These are phyloP conservation scores for Verticillium longisporum DNA, from an alignment of 2,329 filamentous ascomycete genomes.

Conservation along the genomic window DNA sequence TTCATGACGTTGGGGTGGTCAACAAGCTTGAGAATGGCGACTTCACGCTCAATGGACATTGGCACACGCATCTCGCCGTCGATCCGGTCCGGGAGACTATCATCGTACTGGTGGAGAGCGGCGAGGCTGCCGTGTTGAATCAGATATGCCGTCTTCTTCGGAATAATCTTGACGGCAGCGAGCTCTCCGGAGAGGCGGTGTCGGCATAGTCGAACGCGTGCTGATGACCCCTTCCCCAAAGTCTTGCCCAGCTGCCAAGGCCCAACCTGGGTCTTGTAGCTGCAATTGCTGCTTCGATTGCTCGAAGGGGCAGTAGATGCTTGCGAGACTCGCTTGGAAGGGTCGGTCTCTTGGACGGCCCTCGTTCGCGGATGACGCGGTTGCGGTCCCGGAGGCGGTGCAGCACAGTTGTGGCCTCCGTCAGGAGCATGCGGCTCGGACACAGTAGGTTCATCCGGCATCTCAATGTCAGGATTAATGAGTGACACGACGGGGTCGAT, in stretches of 20 bases:
- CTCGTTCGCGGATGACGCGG: slow-evolving; percentile 15
- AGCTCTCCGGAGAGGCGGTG: slow-evolving; percentile 72
- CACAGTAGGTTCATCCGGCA: background rate
- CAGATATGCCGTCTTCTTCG: slow-evolving; percentile 71
- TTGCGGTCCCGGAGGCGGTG: slow-evolving; percentile 1
- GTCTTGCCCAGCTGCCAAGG: slow-evolving; percentile 91
- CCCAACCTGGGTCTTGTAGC: slow-evolving; percentile 70
- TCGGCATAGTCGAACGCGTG: slow-evolving; percentile 77
- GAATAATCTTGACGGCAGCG: slow-evolving; percentile 93
- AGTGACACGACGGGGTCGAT: background rate
- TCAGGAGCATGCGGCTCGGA: background rate
- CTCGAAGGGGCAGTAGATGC: slow-evolving; percentile 28
- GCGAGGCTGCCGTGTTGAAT: slow-evolving; percentile 82
- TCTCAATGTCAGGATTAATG: background rate
- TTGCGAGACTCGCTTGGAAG: slow-evolving; percentile 29
- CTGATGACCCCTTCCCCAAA: slow-evolving; percentile 83
- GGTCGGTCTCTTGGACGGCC: slow-evolving; percentile 22
- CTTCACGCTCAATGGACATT: slow-evolving; percentile 85
- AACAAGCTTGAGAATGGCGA: slow-evolving; percentile 94
- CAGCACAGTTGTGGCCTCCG: background rate
- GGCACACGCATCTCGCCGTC: slow-evolving; percentile 67
- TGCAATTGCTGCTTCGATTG: slow-evolving; percentile 28
- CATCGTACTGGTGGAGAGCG: slow-evolving; percentile 69
- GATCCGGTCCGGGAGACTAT: slow-evolving; percentile 44
- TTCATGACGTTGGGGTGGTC: slow-evolving; percentile 93